Base-by-base conservation (phyloP, 1,139 yeast species). In the Zygosaccharomyces sapae region DNA sequence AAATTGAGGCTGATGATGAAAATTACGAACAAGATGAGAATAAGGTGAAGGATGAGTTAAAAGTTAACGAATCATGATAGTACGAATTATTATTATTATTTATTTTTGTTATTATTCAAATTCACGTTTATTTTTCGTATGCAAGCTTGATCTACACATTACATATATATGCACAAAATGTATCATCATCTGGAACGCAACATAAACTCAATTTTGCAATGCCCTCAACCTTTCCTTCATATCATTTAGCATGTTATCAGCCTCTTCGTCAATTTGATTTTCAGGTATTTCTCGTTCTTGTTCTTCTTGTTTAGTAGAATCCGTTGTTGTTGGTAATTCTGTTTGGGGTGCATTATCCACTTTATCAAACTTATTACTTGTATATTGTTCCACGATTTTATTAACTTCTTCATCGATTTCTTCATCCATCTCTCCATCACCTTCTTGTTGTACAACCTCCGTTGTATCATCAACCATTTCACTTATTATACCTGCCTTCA, bases 381-480 rank as follows among this genome's bases (percentile, higher is more conserved):
- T 70, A 60, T 77, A 70, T 50, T 76, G 77, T 25, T 74, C 70
- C 38, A 83, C 69, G 40, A 83, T 76, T 53, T 73, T 71, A 47
- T 79, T 76, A 16, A 82, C 77, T 62, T 87, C 92, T 35, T 81
- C 87, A 55, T 83, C 88, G 2, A 84, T 83, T 55, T 77, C 85
- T 46, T 75, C 80, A 22, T 78, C 82, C 51, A 80, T 84, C 43
- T 77, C 80, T 45, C 83, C 83, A 52, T 83, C 87, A 24, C 19
- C n/a, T 36, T 75, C 84, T 46, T 82, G 88, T 44, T 76, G 80
- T 36, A 83, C 73, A 47, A 76, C 70, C 52, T 90, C 97, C 49
- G 92, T 73, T 59, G 88, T 81, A 62, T 92, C 98, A 48, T 86
- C 89, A 67, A 90, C 82, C 97, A 94, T 92, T 63, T 94, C 98